Evolutionary conservation across 345 rosid species (phyloP).

Genomic region (Citrus cavaleriei): DNA sequence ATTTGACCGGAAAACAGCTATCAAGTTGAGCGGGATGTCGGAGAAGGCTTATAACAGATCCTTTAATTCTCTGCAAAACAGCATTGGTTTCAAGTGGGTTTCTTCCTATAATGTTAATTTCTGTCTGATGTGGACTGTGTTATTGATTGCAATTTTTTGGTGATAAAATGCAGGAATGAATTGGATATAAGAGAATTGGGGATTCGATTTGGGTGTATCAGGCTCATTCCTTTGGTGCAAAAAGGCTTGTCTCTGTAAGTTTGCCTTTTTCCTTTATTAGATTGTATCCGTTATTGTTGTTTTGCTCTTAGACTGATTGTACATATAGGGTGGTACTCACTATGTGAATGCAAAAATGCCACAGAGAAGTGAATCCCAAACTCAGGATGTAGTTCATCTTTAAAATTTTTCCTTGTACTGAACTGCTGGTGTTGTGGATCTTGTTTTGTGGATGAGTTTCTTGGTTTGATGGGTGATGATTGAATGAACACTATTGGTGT

Average conservation of each 20-base stretch:
- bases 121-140: not conserved
- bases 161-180: slow-evolving; percentile 42
- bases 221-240: slow-evolving; percentile 77
- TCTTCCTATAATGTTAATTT: not conserved
- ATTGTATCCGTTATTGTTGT: not conserved
- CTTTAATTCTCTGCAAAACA: slow-evolving; percentile 73
- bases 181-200: slow-evolving; percentile 75
- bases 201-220: slow-evolving; percentile 82
- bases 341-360: slow-evolving; percentile 47
- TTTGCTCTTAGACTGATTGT: not conserved
- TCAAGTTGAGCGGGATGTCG: slow-evolving; percentile 82
- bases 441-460: not conserved
- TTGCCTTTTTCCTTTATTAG: not conserved
- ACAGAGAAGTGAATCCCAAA: not conserved
- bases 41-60: slow-evolving; percentile 84
- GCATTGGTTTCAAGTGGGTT: slow-evolving; percentile 75
- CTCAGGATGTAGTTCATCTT: not conserved
- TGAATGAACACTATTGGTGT: slow-evolving; percentile 4
- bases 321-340: not conserved
- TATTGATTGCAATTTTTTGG: not conserved
- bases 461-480: slow-evolving; percentile 3
- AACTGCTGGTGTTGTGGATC: not conserved
- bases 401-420: not conserved
- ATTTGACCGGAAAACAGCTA: slow-evolving; percentile 69
- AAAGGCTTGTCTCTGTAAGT: slow-evolving; percentile 70